Evolutionary conservation across 306 rosid genomes (phyloP).

Genomic region (Glycyrrhiza uralensis): DNA sequence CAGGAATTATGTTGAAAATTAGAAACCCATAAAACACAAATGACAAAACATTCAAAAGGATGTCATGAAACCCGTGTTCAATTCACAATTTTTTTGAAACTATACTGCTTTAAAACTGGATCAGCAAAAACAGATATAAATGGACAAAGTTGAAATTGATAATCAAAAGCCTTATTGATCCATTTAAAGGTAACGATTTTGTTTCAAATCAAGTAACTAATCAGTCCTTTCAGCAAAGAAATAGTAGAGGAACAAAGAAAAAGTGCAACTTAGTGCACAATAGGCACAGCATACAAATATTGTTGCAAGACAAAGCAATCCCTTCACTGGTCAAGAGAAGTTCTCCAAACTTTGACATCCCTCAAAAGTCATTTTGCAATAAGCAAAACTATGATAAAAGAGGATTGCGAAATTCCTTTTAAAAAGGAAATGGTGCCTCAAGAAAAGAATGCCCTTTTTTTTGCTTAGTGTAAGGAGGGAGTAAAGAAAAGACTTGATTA

Average conservation of each 20-base stretch:
- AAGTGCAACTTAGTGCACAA: not conserved
- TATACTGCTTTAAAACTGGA: not conserved
- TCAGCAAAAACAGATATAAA: not conserved
- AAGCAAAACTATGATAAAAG: not conserved
- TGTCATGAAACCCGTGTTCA: not conserved
- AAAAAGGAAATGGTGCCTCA: not conserved
- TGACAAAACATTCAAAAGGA: not conserved
- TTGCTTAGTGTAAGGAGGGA: not conserved
- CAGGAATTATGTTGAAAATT: not conserved
- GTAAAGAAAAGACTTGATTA: not conserved
- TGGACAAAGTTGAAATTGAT: not conserved
- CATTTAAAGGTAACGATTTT: not conserved
- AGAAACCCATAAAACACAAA: not conserved
- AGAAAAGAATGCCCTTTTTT: not conserved
- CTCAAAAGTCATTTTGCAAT: not conserved
- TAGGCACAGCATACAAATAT: not conserved
- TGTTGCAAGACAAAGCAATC: not conserved
- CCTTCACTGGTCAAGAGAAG: not conserved
- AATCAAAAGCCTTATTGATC: not conserved
- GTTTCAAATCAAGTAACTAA: not conserved
- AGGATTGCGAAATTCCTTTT: not conserved
- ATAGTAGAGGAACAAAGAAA: not conserved
- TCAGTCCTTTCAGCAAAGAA: not conserved
- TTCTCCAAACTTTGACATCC: not conserved
- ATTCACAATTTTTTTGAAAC: not conserved